Evolutionary conservation across 306 rosid genomes (phyloP).

Genomic region (Quercus glauca): DNA sequence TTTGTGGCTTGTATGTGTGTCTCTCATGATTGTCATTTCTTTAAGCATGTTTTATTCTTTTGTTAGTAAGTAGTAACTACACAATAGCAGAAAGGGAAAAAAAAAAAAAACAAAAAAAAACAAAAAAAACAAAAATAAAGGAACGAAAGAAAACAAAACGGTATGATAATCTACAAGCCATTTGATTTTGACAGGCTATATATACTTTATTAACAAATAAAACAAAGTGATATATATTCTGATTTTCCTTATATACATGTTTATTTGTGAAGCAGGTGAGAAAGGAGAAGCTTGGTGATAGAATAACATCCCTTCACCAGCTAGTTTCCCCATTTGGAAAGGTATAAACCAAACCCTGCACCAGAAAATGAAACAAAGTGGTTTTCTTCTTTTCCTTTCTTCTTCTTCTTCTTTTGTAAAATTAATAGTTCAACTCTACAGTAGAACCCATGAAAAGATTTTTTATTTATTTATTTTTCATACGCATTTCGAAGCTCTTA

Average conservation of each 20-base stretch:
- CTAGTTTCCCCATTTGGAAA: conserved; percentile 91
- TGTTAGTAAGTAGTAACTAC: background rate
- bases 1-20: conserved; percentile 17
- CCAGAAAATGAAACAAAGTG: background rate
- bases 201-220: background rate
- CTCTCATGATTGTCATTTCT: conserved; percentile 31
- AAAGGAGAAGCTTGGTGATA: conserved; percentile 88
- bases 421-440: no score
- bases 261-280: conserved; percentile 54
- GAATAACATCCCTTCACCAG: conserved; percentile 86
- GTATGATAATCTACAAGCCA: conserved; percentile 5
- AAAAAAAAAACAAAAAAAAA: background rate
- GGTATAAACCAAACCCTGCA: conserved; percentile 33
- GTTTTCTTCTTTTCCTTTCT: background rate
- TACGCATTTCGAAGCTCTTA: background rate
- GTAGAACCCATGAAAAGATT: no score
- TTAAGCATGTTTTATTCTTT: conserved; percentile 24
- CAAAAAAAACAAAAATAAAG: background rate
- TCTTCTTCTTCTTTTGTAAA: background rate
- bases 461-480: background rate
- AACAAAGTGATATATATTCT: conserved; percentile 3
- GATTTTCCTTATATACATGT: background rate
- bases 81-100: background rate
- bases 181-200: no score
- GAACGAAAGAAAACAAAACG: background rate